Evolutionary conservation across 2,329 filamentous ascomycete species (phyloP).

Genomic region (Beauveria brongniartii): DNA sequence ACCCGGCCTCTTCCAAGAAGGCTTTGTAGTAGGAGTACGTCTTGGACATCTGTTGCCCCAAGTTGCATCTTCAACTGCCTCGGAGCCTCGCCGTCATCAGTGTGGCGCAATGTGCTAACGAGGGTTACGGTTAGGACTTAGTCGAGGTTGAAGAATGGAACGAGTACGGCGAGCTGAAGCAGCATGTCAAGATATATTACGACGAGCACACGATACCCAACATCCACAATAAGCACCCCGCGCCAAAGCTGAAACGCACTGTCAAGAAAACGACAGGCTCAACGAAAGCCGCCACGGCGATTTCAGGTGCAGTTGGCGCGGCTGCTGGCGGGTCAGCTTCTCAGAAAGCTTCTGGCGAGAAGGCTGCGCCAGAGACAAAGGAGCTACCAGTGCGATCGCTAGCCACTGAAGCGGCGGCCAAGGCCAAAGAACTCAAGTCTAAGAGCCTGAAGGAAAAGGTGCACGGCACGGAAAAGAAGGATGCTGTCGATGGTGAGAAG

Average conservation of each 20-base stretch:
- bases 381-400: conserved; percentile 42
- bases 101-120: neutral
- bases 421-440: conserved; percentile 52
- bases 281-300: conserved; percentile 20
- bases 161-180: conserved; percentile 90
- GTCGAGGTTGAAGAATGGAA: conserved; percentile 98
- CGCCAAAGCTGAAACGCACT: conserved; percentile 24
- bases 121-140: conserved; percentile 55
- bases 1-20: conserved; percentile 81
- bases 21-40: conserved; percentile 76
- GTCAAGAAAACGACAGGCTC: conserved; percentile 25
- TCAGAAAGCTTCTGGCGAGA: conserved; percentile 15
- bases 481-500: conserved; percentile 3
- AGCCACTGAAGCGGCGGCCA: conserved; percentile 57
- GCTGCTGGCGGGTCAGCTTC: conserved; percentile 19
- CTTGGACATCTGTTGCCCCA: neutral
- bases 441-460: conserved; percentile 47
- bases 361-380: conserved; percentile 20
- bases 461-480: conserved; percentile 32
- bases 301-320: conserved; percentile 19
- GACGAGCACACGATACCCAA: conserved; percentile 53
- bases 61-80: neutral
- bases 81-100: neutral
- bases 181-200: conserved; percentile 66
- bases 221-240: conserved; percentile 43